phyloP scores from a whole-genome alignment of 73 alveolate species.

The Urostyla sp. region DNA sequence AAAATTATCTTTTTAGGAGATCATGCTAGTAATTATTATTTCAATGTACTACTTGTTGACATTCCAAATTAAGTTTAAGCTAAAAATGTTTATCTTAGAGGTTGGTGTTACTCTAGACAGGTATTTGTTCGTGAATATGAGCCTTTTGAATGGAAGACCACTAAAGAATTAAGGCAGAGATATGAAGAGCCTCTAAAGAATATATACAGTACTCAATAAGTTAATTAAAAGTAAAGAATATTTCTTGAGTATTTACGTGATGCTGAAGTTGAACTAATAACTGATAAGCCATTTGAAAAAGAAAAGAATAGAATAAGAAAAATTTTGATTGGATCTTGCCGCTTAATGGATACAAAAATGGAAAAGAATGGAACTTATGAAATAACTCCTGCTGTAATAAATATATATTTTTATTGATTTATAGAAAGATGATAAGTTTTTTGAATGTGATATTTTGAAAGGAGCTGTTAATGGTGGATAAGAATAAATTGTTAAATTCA shows the following conservation, averaged over 20 bases:
- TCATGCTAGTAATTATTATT: slow-evolving; percentile 88
- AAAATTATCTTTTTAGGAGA: slow-evolving; percentile 93
- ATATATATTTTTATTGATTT: background rate
- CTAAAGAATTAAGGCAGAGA: slow-evolving; percentile 68
- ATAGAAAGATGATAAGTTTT: slow-evolving; percentile 88
- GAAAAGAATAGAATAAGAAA: slow-evolving; percentile 82
- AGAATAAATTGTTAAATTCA: slow-evolving; percentile 87
- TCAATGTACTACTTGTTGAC: slow-evolving; percentile 85
- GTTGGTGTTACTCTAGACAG: slow-evolving; percentile 92
- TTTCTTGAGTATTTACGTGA: slow-evolving; percentile 76
- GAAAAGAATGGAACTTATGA: slow-evolving; percentile 96
- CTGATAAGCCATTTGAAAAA: slow-evolving; percentile 39
- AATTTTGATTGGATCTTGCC: slow-evolving; percentile 91
- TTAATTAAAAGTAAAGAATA: slow-evolving; percentile 65
- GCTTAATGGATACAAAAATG: slow-evolving; percentile 87
- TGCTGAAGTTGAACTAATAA: slow-evolving; percentile 71
- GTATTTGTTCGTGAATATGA: slow-evolving; percentile 86
- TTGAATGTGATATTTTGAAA: slow-evolving; percentile 93
- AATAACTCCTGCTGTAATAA: slow-evolving; percentile 86
- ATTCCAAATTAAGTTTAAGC: slow-evolving; percentile 94
- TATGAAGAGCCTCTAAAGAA: slow-evolving; percentile 73
- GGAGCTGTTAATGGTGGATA: slow-evolving; percentile 91
- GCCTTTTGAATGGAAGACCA: slow-evolving; percentile 83
- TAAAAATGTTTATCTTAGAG: slow-evolving; percentile 88
- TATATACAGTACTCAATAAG: background rate